phyloP scores from a whole-genome alignment of 73 alveolate species.

The Loxodes magnus region DNA sequence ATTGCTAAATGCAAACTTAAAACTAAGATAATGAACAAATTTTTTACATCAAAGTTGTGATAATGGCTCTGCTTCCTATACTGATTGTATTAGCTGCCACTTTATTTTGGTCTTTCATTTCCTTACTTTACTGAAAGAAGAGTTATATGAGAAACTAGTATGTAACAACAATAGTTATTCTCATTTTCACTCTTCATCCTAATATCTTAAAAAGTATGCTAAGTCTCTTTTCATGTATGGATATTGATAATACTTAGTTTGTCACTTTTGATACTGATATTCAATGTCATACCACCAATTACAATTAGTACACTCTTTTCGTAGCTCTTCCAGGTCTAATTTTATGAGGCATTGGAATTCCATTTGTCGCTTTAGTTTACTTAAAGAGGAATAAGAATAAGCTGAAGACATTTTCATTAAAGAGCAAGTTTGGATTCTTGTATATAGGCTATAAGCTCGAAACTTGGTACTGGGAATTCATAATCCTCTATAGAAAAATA shows the following conservation, averaged over 20 bases:
- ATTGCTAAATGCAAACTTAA: not conserved
- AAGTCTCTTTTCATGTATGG: slow-evolving; percentile 5
- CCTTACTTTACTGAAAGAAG: not conserved
- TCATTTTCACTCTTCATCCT: not conserved
- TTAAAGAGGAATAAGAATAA: not conserved
- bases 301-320: not conserved
- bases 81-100: not conserved
- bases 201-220: not conserved
- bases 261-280: not conserved
- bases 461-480: slow-evolving; percentile 18
- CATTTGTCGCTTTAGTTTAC: not conserved
- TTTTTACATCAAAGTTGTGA: not conserved
- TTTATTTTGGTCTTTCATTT: not conserved
- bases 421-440: slow-evolving; percentile 13
- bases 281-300: not conserved
- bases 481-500: slow-evolving; percentile 3
- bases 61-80: not conserved
- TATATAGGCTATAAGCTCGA: slow-evolving; percentile 10
- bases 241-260: not conserved
- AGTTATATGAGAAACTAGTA: not conserved
- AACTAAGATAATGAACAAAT: not conserved
- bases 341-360: slow-evolving; percentile 12
- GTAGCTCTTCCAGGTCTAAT: slow-evolving; percentile 9
- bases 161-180: not conserved
- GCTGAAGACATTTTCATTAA: not conserved